Evolutionary conservation across 352 stramenopile genomes (phyloP), one percentile per base, ranked within the genome.

Genomic region (Globisporangium barbulae): DNA sequence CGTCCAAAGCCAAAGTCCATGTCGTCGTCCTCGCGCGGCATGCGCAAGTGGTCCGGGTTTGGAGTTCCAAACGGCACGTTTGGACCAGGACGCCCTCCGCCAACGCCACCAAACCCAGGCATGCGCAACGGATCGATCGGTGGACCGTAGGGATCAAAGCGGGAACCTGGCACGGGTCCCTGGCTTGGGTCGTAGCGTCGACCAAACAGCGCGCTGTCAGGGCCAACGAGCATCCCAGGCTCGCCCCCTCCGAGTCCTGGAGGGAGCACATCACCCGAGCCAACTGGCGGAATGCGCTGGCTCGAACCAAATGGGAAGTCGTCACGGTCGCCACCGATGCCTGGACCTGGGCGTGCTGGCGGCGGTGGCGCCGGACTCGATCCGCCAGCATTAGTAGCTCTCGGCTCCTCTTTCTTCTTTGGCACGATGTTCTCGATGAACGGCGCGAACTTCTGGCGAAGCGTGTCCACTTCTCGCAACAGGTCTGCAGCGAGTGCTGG

Each of bases 131-230:
- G 81, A 35, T 89, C 77, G 6, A 76, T 76, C 0, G 76, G 69
- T 9, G 87, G 87, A 9, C 87, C 87, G 48, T 81, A 96, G n/a
- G 87, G 87, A 65, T 96, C 87, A 48, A 96, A 96, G 2, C 87
- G 85, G 44, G 87, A 79, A 0, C 85, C 85, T 61, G 85, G 87
- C 4, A 94, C 74, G 10, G 84, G 79, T 33, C 85, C 87, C 19
- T 63, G 59, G 2, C 68, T 81, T 21, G 85, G 78, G 65, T 91
- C 78, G 10, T 74, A 70, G 19, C 75, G 83, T 31, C 69, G 71
- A 2, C 83, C 82, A 52, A 96, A 96, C 5, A 96, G 64, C 1
- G 82, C 79, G 31, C 92, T 86, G 63, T 88, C 70, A 0, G 87
- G 87, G 10, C 87, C 87, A 19, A 96, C 85, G 22, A 91, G 63